Conservation (phyloP, 306 rosid genomes). For the Neltuma alba region DNA sequence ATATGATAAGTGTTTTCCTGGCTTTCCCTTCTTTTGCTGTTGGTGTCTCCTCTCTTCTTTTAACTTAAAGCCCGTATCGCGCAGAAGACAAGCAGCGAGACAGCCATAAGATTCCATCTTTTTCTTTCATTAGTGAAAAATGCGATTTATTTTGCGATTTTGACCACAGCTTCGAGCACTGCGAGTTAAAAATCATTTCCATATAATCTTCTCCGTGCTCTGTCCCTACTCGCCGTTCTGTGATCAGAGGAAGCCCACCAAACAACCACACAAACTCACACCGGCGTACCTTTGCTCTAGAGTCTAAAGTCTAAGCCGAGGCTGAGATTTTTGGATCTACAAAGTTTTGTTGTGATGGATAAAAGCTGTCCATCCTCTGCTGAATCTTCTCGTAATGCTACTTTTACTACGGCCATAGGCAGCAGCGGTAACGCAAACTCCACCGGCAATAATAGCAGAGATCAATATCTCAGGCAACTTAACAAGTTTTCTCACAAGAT, state of each 20-base stretch:
- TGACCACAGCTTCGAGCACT: not conserved
- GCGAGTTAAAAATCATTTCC: not conserved
- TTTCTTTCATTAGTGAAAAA: conserved; percentile 36
- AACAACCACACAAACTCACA: conserved; percentile 18
- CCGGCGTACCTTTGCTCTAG: conserved; percentile 14
- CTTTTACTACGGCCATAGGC: not conserved
- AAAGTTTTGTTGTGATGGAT: conserved; percentile 35
- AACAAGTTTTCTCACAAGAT: conserved; percentile 95
- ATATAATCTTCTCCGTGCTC: conserved; percentile 14
- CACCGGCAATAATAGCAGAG: not conserved
- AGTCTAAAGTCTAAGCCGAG: not conserved
- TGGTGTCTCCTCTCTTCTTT: conserved; percentile 40
- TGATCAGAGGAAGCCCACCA: conserved; percentile 40
- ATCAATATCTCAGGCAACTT: conserved; percentile 75
- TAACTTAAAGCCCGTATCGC: not conserved
- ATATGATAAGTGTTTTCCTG: not conserved
- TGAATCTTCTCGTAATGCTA: conserved; percentile 28
- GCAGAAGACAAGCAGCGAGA: conserved; percentile 13
- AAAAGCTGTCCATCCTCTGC: conserved; percentile 48
- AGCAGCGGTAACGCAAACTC: not conserved
- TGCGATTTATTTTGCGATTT: not conserved
- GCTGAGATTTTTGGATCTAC: not conserved
- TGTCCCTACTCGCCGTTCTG: conserved; percentile 39
- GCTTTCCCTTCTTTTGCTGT: conserved; percentile 31
- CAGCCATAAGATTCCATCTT: conserved; percentile 3